Base-by-base conservation (phyloP, 2,329 filamentous ascomycete species). In the Aspergillus pseudoglaucus region DNA sequence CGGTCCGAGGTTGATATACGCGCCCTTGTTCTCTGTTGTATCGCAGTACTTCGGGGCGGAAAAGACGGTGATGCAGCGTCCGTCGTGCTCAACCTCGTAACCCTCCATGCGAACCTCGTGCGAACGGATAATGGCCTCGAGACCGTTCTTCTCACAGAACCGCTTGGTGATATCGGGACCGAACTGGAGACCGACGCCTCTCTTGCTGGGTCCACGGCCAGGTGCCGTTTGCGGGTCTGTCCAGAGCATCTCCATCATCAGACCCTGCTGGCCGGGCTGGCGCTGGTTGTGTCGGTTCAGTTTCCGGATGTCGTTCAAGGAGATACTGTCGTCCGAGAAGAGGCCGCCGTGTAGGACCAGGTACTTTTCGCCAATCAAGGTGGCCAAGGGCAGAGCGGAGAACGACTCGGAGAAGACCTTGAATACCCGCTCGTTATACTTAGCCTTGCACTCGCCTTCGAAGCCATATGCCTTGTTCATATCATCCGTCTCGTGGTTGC, bases 231-330 rank as follows among this genome's bases (percentile, higher is more conserved):
- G 93, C 2, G 93, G 93, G 65, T 98, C 93, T 1, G 93, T 97
- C 93, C 93, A 98, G 42, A 98, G 80, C 93, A 98, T 98, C 72
- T 98, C 93, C 93, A 98, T 98, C 93, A 98, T 98, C 60, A 98
- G 74, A 12, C 93, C 93, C 43, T 87, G 75, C 68, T 98, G 93
- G 27, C 93, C 93, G 2, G 93, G 91, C 63, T 97, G 91, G 52
- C 88, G 81, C 71, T 97, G 93, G 66, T 81, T 83, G 72, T 96
- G 90, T 56, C 91, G 80, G 71, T 97, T 85, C 49, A 97, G 76
- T 72, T 95, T 94, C 57, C 93, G 83, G 58, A 98, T 94, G 64
- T 98, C 91, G 57, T 97, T 88, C 45, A 98, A 75, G 0, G 88
- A 90, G 54, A 91, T 79, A 58, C 88, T 93, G 71, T 98, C 93